Evolutionary conservation across 768 basidiomycete genomes (phyloP), one percentile per base, ranked within the genome.

Genomic region (Lepiota venenata): DNA sequence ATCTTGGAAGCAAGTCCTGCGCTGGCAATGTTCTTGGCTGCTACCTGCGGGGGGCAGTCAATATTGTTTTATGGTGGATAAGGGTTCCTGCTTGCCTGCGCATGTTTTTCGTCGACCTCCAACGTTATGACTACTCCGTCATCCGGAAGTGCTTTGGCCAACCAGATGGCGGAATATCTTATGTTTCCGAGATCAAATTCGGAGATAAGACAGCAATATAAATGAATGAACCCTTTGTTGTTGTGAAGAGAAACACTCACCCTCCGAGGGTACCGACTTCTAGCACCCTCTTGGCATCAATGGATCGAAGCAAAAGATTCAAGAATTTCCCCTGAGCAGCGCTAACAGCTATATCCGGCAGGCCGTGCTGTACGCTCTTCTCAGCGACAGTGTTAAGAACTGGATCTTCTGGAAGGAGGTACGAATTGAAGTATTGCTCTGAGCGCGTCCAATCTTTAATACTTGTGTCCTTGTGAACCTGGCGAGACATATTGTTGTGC

Each of bases 261-360:
- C 84, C 86, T 59, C 82, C 84, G 12, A 87, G 71, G 6, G 85
- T 86, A 0, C 85, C 86, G 45, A 88, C 77, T 61, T 87, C 85
- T 41, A 88, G 65, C 15, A 85, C 72, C 52, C 75, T 68, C 69
- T 80, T 82, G 38, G 83, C 84, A 12, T 73, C 66, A 32, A 82
- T 73, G 2, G 80, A 75, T 40, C 68, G 67, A 4, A 74, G 80
- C 35, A 84, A 56, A 5, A 87, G 71, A 55, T 78, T 71, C 55
- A 87, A 60, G 56, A 83, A 74, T 63, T 84, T 84, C 6, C 82
- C 84, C 65, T 84, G 80, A 0, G 79, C 74, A 9, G 73, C 63
- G 47, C 74, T 76, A 37, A 83, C 80, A 1, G 78, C 75, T 39
- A 82, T 82, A 50, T 74, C 69, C n/a, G 79, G 80, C 9, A 83